Conservation (phyloP, 2,329 filamentous ascomycete species). For the Stagonosporopsis chrysanthemi region DNA sequence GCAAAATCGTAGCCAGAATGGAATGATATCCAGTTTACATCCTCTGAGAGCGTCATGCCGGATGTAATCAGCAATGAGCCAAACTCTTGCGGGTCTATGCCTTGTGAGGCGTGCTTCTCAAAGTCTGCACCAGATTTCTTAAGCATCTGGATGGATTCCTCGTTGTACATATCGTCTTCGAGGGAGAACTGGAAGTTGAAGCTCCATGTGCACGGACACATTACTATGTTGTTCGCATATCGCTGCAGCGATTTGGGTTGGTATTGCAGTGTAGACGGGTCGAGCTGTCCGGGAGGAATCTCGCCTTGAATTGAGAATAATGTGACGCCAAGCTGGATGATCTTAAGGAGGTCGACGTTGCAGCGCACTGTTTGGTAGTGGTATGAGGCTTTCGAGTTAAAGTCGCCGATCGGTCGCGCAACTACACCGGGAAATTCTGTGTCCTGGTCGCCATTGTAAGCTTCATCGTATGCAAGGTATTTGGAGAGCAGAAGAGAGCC, state of each 20-base stretch:
- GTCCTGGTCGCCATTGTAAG: conserved; percentile 66
- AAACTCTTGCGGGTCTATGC: conserved; percentile 89
- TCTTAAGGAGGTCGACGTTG: conserved; percentile 96
- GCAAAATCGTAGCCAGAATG: conserved; percentile 99
- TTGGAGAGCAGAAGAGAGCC: conserved; percentile 14
- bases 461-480: neutral
- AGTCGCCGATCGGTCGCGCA: conserved; percentile 91
- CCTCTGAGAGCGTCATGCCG: conserved; percentile 84
- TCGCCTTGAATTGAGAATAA: conserved; percentile 92
- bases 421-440: conserved; percentile 99
- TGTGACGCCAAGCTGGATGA: conserved; percentile 95
- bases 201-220: conserved; percentile 91
- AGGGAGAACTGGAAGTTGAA: conserved; percentile 99
- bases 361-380: conserved; percentile 97
- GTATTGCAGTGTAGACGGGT: conserved; percentile 53
- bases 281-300: conserved; percentile 75
- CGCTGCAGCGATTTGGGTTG: conserved; percentile 55
- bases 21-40: conserved; percentile 96
- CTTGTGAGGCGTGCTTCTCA: conserved; percentile 79
- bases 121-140: conserved; percentile 95
- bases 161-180: conserved; percentile 96
- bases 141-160: conserved; percentile 90
- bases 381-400: conserved; percentile 94
- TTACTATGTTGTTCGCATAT: conserved; percentile 62
- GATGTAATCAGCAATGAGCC: conserved; percentile 90